Base-by-base conservation (phyloP, 495 filamentous ascomycete species). In the Chaetomium tenue region DNA sequence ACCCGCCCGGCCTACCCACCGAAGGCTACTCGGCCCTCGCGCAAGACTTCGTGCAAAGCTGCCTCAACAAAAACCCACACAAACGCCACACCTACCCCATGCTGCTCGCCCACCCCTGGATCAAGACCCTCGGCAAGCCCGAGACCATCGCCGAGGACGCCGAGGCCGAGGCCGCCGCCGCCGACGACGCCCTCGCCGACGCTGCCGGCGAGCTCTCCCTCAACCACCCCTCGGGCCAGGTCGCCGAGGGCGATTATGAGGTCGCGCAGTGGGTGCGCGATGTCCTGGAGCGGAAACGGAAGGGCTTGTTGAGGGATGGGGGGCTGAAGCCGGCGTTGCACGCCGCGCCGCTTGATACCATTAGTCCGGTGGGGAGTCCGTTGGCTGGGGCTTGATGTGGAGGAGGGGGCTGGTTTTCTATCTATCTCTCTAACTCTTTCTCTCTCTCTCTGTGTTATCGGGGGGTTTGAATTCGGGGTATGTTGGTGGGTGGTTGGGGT, bases 41-140 rank as follows among this genome's bases (percentile, higher is more conserved):
- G 0, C 88, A 88, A 42, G 88, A 92, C 63, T 98, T 98, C 77
- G 92, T 98, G 48, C 81, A 82, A 23, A 87, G 89, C 54, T 98
- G 95, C 74, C 83, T 98, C 53, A 91, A 97, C 77, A 98, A 98
- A 75, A 88, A 89, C 62, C 93, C 94, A 3, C 91, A 89, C 59
- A 85, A 94, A 37, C 89, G 94, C 18, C 94, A 93, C 23, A 92
- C 89, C 3, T 98, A 98, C 76, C 89, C 87, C 51, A 92, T 91
- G 83, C 83, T 98, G 22, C 81, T 98, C 16, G 85, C 88, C 64
- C 95, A 97, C 72, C 85, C 90, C 56, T 98, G 94, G 94, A 81
- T 98, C 4, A 81, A 87, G 52, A 80, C 87, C 0, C 80, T 98
- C 33, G 84, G 89, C 72, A 90, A 92, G 63, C 93, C 93, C n/a